Conservation (phyloP, 2,329 filamentous ascomycete species). For the Cladosporium sp. region DNA sequence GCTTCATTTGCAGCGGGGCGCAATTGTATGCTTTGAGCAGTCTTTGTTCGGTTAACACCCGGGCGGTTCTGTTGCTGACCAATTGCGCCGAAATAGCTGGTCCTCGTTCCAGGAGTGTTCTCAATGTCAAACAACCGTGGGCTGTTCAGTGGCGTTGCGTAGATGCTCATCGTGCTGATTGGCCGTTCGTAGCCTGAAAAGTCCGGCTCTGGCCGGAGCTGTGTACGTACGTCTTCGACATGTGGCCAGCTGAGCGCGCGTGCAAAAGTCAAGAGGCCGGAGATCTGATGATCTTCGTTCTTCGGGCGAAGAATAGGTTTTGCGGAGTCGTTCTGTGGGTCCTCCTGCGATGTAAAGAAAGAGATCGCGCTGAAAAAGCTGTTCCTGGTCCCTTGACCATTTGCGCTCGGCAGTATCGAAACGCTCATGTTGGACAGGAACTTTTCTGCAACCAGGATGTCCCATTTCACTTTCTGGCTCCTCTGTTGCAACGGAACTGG, state of each 20-base stretch:
- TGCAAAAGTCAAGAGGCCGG: conserved; percentile 47
- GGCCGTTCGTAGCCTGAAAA: conserved; percentile 4
- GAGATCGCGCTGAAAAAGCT: conserved; percentile 23
- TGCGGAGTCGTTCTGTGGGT: conserved; percentile 10
- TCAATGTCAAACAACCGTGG: conserved; percentile 11
- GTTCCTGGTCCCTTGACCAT: conserved; percentile 9
- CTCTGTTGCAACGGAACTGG: background rate
- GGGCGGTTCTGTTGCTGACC: conserved; percentile 6
- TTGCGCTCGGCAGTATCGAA: conserved; percentile 22
- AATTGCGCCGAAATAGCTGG: conserved; percentile 10
- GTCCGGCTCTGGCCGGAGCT: conserved; percentile 4
- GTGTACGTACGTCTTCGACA: conserved; percentile 13
- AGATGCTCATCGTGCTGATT: conserved; percentile 14
- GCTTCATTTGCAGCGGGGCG: conserved; percentile 11
- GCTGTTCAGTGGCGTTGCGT: conserved; percentile 19
- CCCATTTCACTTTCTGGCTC: conserved; percentile 47
- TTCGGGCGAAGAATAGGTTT: conserved; percentile 31
- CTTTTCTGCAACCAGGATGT: conserved; percentile 47
- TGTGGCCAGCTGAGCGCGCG: conserved; percentile 46
- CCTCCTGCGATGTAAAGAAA: conserved; percentile 21
- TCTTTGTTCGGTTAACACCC: conserved; percentile 15
- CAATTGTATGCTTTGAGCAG: conserved; percentile 17
- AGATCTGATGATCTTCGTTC: conserved; percentile 38
- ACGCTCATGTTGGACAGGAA: conserved; percentile 44
- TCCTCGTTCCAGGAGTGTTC: background rate